Conservation (phyloP, 495 filamentous ascomycete species). For the Tuber umbilicatum region DNA sequence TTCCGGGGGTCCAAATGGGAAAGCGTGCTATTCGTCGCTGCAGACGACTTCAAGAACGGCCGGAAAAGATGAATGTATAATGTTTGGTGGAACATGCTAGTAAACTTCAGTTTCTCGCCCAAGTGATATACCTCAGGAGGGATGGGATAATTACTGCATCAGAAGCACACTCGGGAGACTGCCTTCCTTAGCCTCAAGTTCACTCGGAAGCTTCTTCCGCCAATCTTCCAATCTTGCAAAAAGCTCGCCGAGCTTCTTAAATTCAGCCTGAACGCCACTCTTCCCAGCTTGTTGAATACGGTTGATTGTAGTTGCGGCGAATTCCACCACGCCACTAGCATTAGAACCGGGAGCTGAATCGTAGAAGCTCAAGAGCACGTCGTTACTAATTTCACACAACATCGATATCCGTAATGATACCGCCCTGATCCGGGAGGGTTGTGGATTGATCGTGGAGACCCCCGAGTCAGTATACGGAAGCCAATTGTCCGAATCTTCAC, state of each 20-base stretch:
- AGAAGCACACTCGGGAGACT: constrained; percentile 80
- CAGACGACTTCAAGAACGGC: constrained; percentile 87
- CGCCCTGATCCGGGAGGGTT: constrained; percentile 76
- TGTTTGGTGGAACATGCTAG: constrained; percentile 83
- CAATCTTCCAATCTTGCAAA: constrained; percentile 87
- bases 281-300: constrained; percentile 42
- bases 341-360: constrained; percentile 56
- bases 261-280: constrained; percentile 52
- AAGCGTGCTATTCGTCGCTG: constrained; percentile 71
- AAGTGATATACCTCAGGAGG: constrained; percentile 43
- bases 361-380: constrained; percentile 85
- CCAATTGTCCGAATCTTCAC: constrained; percentile 80
- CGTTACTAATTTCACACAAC: constrained; percentile 87
- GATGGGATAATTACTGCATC: constrained; percentile 55
- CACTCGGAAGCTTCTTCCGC: constrained; percentile 76
- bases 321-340: constrained; percentile 43
- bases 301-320: constrained; percentile 49
- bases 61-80: constrained; percentile 96
- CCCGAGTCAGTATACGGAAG: constrained; percentile 83
- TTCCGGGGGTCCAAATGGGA: constrained; percentile 83
- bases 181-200: constrained; percentile 84
- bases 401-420: constrained; percentile 73
- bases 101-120: constrained; percentile 46
- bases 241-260: constrained; percentile 87
- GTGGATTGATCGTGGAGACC: constrained; percentile 53